These are phyloP conservation scores for Oryza punctata DNA, from an alignment of 176 grass and related monocot genomes.

Conservation along the genomic window DNA sequence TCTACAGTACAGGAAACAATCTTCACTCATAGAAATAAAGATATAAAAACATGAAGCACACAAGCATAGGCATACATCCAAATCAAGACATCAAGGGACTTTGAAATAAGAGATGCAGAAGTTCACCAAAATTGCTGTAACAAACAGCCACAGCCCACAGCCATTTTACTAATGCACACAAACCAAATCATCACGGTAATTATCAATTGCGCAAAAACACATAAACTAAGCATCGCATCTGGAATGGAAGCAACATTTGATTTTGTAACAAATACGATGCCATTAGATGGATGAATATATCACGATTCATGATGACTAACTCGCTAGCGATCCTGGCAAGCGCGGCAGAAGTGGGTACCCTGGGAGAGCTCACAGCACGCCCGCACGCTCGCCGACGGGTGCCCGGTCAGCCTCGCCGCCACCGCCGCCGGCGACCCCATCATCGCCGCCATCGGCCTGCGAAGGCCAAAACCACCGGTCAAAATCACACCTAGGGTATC, in stretches of 20 bases:
- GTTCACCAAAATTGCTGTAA: no score
- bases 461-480: background rate
- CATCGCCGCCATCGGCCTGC: slow-evolving; percentile 63
- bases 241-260: background rate
- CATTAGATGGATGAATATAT: background rate
- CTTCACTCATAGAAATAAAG: background rate
- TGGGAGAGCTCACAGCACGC: slow-evolving; percentile 92
- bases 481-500: background rate
- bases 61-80: background rate
- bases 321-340: slow-evolving; percentile 99
- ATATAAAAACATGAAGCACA: background rate
- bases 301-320: slow-evolving; percentile 57
- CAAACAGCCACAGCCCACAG: background rate
- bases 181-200: background rate
- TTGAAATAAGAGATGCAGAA: background rate
- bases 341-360: slow-evolving; percentile 94
- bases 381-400: slow-evolving; percentile 61
- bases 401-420: slow-evolving; percentile 60
- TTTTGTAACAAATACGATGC: background rate
- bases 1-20: background rate
- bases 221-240: background rate
- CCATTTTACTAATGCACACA: background rate
- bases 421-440: slow-evolving; percentile 50
- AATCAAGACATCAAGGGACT: background rate
- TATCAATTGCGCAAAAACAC: background rate